Evolutionary conservation across 2,329 filamentous ascomycete genomes (phyloP).

Genomic region (Beauveria caledonica): DNA sequence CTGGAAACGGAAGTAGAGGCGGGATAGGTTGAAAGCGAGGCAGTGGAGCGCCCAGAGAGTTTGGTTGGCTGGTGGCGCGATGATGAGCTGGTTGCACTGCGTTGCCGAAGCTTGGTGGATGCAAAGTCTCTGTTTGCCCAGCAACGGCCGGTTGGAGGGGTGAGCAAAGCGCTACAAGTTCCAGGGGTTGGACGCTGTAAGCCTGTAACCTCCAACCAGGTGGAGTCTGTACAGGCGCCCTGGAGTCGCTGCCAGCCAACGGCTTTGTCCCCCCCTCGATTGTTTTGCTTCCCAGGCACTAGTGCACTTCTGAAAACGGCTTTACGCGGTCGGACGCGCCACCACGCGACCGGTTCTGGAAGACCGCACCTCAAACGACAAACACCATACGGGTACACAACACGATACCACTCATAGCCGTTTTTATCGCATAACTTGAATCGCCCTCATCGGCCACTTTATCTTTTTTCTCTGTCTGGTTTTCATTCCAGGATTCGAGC

Average conservation of each 20-base stretch:
- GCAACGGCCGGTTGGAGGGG: slow-evolving; percentile 5
- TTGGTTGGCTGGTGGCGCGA: too few relatives aligned
- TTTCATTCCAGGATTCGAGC: too few relatives aligned
- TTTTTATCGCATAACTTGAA: neutral
- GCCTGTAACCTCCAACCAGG: neutral
- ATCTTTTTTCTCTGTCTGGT: neutral
- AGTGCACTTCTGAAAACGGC: slow-evolving; percentile 16
- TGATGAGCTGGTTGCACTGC: too few relatives aligned
- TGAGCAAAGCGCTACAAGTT: neutral
- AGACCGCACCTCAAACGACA: neutral
- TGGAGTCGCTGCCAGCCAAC: neutral
- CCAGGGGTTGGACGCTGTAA: neutral
- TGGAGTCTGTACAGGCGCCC: neutral
- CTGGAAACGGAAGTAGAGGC: slow-evolving; percentile 4
- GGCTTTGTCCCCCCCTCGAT: neutral
- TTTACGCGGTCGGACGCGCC: slow-evolving; percentile 29
- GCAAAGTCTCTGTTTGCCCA: neutral
- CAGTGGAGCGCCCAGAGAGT: neutral
- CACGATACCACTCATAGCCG: neutral
- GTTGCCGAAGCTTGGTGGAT: neutral
- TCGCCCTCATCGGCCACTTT: neutral
- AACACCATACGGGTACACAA: neutral
- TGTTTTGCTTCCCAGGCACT: slow-evolving; percentile 1
- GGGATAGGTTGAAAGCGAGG: neutral
- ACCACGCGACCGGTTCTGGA: slow-evolving; percentile 8